Base-by-base conservation (phyloP, 805 yeast species). In the Metschnikowia gelsemii region DNA sequence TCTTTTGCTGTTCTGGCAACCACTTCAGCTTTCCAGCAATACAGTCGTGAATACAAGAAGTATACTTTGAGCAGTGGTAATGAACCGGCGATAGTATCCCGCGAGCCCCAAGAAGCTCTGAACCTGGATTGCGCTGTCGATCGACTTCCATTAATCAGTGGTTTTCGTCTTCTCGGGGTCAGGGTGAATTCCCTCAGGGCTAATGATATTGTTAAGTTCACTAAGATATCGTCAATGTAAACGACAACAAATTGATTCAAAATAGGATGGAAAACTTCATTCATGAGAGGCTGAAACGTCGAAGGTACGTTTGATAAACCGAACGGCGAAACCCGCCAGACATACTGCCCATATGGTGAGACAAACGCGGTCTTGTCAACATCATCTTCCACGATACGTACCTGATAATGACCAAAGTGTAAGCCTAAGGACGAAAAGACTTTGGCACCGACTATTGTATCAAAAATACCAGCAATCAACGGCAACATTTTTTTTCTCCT, bases 311-410 rank as follows among this genome's bases (percentile, higher is more conserved):
- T 33, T 16, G 34, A 27, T 8, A 40, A 25, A 5, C 43, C 43
- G 18, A 32, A 40, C 5, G 43, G 38, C 35, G 28, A 26, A 18
- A 40, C 43, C n/a, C 29, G 26, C 38, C 43, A 40, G n/a, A 20
- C 32, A 24, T 33, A 25, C 8, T 26, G 43, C 11, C 43, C 38
- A 14, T 26, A 40, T 16, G 38, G 43, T 8, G 43, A 32, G n/a
- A 8, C 21, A 28, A 39, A 39, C 11, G 22, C 43, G 2, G 43
- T 39, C 11, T 33, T 33, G n/a, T 19, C 29, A 14, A 19, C 23
- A 27, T 32, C 33, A 2, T 22, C 28, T n/a, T n/a, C 23, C 4
- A 27, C 27, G 29, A 39, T 33, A 3, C 33, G 20, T 14, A 39
- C 17, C n/a, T 27, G 38, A 12, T 39, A 37, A 18, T 32, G 33